Base-by-base conservation (phyloP, 2,329 filamentous ascomycete species). In the Aspergillus quadrilineatus region DNA sequence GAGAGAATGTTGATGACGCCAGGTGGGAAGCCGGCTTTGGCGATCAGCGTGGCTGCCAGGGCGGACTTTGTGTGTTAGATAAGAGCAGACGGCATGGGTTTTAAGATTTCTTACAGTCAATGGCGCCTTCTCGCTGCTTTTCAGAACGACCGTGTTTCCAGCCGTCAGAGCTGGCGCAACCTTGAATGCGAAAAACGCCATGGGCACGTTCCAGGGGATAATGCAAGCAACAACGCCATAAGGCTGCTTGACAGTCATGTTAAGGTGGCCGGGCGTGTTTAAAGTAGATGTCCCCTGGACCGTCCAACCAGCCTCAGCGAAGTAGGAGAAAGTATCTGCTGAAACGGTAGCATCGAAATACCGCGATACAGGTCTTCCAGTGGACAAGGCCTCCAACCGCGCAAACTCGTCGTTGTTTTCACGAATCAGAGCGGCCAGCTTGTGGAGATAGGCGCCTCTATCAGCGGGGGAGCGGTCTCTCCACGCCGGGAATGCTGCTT, bases 81-180 rank as follows among this genome's bases (percentile, higher is more conserved):
- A 22, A 42, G 22, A 9, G 39, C n/a, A 7, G 14, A 42, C 26
- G 15, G 29, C 10, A 44, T 36, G 3, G n/a, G 8, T 12, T 4
- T 14, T 6, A 4, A 32, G 14, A 30, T 5, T n/a, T 61, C 70
- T 64, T 61, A 82, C 81, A 2, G 82, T 82, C 50, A 89, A 69
- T 0, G 85, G 85, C 0, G 85, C 82, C 63, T 85, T 80, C 71
- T 88, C 85, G 57, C 81, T 84, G 8, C 82, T 82, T 72, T 88
- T 88, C 30, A 87, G 67, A 2, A 88, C 70, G 41, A 88, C 79
- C 22, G 78, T 82, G 65, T 87, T 87, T 36, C 83, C 83, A 45
- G 80, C 79, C 1, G 83, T 83, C 30, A 88, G 73, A 0, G 84
- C 85, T 0, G 85, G 83, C 2, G 82, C 84, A 34, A 85, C 71